phyloP scores from a whole-genome alignment of 306 rosid species.

The Corylus americana region DNA sequence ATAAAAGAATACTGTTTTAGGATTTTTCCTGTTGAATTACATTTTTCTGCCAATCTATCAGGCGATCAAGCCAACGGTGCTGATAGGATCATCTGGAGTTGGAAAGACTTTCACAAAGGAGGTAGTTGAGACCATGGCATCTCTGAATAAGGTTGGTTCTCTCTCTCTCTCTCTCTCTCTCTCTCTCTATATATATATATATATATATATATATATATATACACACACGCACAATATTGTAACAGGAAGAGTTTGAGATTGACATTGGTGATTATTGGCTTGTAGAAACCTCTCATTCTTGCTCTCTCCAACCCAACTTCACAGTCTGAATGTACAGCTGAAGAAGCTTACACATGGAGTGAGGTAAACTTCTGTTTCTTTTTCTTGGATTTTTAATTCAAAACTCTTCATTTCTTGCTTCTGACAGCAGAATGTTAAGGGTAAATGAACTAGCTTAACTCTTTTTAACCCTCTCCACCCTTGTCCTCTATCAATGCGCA shows the following conservation, averaged over 20 bases:
- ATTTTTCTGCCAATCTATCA: constrained; percentile 28
- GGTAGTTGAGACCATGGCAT: constrained; percentile 91
- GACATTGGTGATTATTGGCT: constrained; percentile 31
- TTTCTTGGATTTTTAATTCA: background rate
- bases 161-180: constrained; percentile 1
- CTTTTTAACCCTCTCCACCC: constrained; percentile 1
- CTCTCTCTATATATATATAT: background rate
- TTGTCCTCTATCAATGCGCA: constrained; percentile 31
- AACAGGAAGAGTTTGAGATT: constrained; percentile 19
- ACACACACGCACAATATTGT: constrained; percentile 12
- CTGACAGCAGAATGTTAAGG: background rate
- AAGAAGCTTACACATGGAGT: constrained; percentile 97
- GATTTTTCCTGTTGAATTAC: constrained; percentile 7
- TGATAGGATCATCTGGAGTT: constrained; percentile 91
- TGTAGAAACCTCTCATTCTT: constrained; percentile 95
- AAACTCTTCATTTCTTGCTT: constrained; percentile 10
- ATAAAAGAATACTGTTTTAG: background rate
- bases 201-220: too few relatives aligned
- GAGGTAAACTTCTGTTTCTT: constrained; percentile 46
- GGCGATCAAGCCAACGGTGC: constrained; percentile 93
- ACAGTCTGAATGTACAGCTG: constrained; percentile 97
- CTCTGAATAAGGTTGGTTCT: constrained; percentile 85
- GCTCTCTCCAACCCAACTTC: constrained; percentile 98
- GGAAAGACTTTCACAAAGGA: constrained; percentile 94
- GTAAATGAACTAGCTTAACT: background rate